Evolutionary conservation across 2,329 filamentous ascomycete genomes (phyloP), one percentile per base, ranked within the genome.

Genomic region (Ampelomyces quisqualis): DNA sequence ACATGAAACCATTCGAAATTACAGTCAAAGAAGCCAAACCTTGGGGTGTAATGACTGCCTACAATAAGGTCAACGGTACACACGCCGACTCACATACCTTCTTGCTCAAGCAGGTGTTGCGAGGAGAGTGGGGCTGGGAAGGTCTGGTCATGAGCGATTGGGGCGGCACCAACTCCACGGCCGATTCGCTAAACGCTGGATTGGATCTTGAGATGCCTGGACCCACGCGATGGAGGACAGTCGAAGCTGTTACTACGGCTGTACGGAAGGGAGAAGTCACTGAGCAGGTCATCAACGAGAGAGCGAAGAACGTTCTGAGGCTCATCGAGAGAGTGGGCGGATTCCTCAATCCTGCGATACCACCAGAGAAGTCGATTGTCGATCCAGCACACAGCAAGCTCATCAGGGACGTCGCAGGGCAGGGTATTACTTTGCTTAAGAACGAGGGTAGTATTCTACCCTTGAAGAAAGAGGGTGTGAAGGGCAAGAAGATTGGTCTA

Each of bases 11-110:
- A 0, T 87, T 86, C 64, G 85, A 86, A 64, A 78, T 82, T n/a
- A 77, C 83, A 6, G 84, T 88, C 44, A 77, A 86, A 30, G 85
- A 88, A 54, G 82, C 73, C 4, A 82, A 79, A 10, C 85, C 82
- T 1, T 81, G 76, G 60, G 77, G 78, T 28, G 78, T 88, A 48
- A 90, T 90, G 86, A 81, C 82, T 22, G 78, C 85, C 0, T 90
- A 90, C 61, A 81, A 86, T 58, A 81, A 83, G 49, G 82, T 88
- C 53, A 86, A 90, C 50, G 86, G 85, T 7, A 72, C 83, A 10
- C 84, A 86, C 6, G 76, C 79, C 1, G 80, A 87, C 42, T 77
- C 85, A 2, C 78, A 86, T 62, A 73, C 77, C 26, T 79, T 84
- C 42, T 72, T 83, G 1, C 71, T 89, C n/a, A 85, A 82, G 42